Evolutionary conservation across 2,329 filamentous ascomycete species (phyloP), one percentile per base, ranked within the genome.

Genomic region (Pseudogymnoascus sp.): DNA sequence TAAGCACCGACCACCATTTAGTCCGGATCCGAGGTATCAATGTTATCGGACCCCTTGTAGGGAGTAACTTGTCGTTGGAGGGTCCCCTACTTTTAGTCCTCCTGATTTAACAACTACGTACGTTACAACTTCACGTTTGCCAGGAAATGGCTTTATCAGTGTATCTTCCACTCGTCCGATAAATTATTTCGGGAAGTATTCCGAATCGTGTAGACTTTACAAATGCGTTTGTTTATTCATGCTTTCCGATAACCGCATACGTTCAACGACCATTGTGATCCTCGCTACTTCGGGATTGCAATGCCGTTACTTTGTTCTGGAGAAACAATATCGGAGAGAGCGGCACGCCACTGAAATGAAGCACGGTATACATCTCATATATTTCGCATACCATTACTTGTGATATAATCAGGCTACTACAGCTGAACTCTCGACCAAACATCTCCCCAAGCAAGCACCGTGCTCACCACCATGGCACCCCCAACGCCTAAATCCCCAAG

Each of bases 381-480:
- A 10, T 30, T 10, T 30, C 28, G 6, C 28, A 30, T 33, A 2
- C 10, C 34, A 37, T 2, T 37, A 37, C 23, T 33, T 35, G 13
- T 26, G 21, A 38, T 33, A 30, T 33, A 38, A 21, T 33, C 8
- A 58, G 13, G 15, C 1, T 8, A 12, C 56, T 56, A 56, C 18
- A n/a, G 21, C 18, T 58, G 56, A 58, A 21, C 30, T 21, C 30
- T 58, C 5, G n/a, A 2, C 56, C 56, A 58, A 15, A 39, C 26
- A 18, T 39, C 26, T 9, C 19, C 19, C 30, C 56, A 30, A 58
- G 30, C 12, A 35, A 58, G 56, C 30, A 58, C 8, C 7, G 60
- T 61, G 15, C 60, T 61, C 35, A 61, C 58, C 5, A 59, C 57
- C 60, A 61, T 60, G 38, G 60, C 57, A 12, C 18, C 4, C 15